Evolutionary conservation across 345 rosid species (phyloP), one percentile per base, ranked within the genome.

Genomic region (Brassica incana): DNA sequence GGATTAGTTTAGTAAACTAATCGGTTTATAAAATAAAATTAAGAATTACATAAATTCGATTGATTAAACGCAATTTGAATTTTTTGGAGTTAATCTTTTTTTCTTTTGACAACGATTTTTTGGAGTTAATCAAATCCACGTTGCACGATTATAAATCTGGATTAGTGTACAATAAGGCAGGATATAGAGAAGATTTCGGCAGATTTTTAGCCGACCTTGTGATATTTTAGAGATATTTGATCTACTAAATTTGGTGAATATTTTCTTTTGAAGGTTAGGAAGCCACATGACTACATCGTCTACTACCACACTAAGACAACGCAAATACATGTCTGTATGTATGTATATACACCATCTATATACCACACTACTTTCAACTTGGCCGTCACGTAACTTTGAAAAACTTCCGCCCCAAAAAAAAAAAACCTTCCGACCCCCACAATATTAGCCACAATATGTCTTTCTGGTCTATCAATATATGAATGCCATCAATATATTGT

Each of bases 71-170:
- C 32, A 29, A 29, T 29, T 29, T 29, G 32, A 4, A 29, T 29
- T 29, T 29, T 29, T 29, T 29, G 32, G 32, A 29, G 32, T 29
- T 29, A 29, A 29, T 29, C 32, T 29, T 29, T 29, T 29, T 29
- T 29, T 29, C 25, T 29, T 29, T 29, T 29, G 4, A 29, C 32
- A 29, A 29, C 32, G 4, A 29, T 29, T 29, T 29, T 29, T 29
- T 29, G 32, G 32, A 60, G 16, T 73, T 73, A 15, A 45, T 27
- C 60, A 63, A 73, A 66, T 29, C 12, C 45, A 73, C 32, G 33
- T 48, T 12, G 11, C 58, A 62, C 25, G 18, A 72, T 33, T 15
- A 2, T 16, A 1, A 10, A 16, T 71, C 0, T 54, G 29, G 32
- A 18, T 32, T 16, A 2, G 5, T 16, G 29, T 15, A 15, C 10